Conservation (phyloP, 352 stramenopile species). For the Pythium chondricola region DNA sequence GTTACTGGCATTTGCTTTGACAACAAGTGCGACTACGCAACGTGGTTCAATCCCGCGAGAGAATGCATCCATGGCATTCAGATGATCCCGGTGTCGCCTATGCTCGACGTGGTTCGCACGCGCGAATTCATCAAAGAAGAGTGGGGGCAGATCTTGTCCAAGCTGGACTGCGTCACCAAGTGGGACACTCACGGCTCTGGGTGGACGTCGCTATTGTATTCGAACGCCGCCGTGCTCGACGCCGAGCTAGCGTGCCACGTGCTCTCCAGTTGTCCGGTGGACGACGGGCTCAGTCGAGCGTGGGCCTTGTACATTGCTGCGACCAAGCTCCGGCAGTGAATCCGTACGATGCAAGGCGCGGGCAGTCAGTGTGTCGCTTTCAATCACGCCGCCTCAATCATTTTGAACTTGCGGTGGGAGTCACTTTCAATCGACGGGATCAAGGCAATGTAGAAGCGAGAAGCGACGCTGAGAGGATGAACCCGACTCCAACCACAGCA, state of each 20-base stretch:
- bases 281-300: conserved; percentile 59
- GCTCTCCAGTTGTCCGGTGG: conserved; percentile 50
- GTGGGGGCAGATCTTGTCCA: conserved; percentile 49
- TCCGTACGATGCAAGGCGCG: background rate
- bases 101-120: conserved; percentile 50
- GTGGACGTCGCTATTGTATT: conserved; percentile 40
- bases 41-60: conserved; percentile 57
- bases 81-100: conserved; percentile 60
- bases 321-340: conserved; percentile 11
- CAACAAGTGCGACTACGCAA: conserved; percentile 52
- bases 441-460: too few relatives aligned
- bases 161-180: conserved; percentile 40
- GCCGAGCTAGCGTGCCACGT: conserved; percentile 44
- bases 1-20: conserved; percentile 30
- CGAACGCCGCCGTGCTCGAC: conserved; percentile 54
- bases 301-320: conserved; percentile 71
- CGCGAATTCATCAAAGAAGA: conserved; percentile 51
- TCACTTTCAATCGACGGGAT: too few relatives aligned
- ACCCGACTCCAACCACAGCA: too few relatives aligned
- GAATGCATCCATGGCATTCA: conserved; percentile 80
- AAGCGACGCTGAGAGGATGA: too few relatives aligned
- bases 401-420: background rate
- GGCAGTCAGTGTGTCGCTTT: background rate
- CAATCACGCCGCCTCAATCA: background rate
- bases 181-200: conserved; percentile 31